phyloP scores from a whole-genome alignment of 1,284 basidiomycete genomes.

The Vanrija sp. region DNA sequence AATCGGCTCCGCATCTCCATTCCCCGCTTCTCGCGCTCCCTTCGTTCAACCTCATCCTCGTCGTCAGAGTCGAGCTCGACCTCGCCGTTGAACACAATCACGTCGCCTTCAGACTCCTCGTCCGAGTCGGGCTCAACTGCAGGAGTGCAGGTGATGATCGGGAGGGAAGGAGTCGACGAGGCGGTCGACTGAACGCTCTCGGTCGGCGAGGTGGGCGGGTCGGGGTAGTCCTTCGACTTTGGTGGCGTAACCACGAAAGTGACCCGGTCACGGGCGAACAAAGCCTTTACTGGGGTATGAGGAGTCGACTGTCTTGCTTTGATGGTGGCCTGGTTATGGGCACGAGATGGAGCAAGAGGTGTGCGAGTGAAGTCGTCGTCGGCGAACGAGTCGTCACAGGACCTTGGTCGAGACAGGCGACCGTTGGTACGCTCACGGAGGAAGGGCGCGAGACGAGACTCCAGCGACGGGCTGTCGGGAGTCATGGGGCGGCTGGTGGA shows the following conservation, averaged over 20 bases:
- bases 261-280: background rate
- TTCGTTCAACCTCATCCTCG: constrained; percentile 26
- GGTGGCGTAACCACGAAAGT: constrained; percentile 9
- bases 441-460: constrained; percentile 38
- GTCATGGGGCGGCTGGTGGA: constrained; percentile 4
- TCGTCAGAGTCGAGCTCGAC: constrained; percentile 14
- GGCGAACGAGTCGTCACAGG: background rate
- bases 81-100: constrained; percentile 21
- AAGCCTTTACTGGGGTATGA: no score
- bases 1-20: constrained; percentile 14
- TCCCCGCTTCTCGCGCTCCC: constrained; percentile 33
- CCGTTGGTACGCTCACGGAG: constrained; percentile 38
- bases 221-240: background rate
- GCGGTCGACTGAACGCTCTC: constrained; percentile 18
- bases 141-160: constrained; percentile 47
- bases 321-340: no score
- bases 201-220: constrained; percentile 27
- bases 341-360: no score
- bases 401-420: constrained; percentile 31
- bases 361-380: background rate
- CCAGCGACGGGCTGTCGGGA: constrained; percentile 13
- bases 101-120: constrained; percentile 29
- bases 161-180: constrained; percentile 31
- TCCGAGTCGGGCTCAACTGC: constrained; percentile 43
- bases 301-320: no score